Conservation (phyloP, 768 basidiomycete species). For the Leccinum subgranulosum region DNA sequence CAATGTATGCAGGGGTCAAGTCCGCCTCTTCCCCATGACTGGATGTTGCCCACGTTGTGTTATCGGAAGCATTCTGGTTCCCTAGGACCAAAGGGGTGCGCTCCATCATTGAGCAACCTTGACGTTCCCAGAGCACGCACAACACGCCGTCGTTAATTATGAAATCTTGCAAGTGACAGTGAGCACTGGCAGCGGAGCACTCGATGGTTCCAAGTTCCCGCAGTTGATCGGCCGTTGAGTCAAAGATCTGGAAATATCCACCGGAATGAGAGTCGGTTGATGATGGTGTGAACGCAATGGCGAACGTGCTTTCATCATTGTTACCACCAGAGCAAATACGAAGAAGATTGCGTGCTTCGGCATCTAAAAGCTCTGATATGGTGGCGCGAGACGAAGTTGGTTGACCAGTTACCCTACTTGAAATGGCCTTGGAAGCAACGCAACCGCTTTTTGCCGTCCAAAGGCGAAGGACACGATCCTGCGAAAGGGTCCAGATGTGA, state of each 20-base stretch:
- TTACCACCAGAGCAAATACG: constrained; percentile 52
- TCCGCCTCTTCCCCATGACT: constrained; percentile 69
- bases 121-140: constrained; percentile 77
- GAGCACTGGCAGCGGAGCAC: constrained; percentile 56
- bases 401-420: constrained; percentile 34
- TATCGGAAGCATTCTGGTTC: constrained; percentile 27
- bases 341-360: constrained; percentile 61
- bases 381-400: constrained; percentile 28
- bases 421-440: constrained; percentile 58
- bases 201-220: constrained; percentile 56
- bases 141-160: constrained; percentile 51
- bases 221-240: constrained; percentile 54
- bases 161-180: constrained; percentile 79
- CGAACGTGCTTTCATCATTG: constrained; percentile 53
- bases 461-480: constrained; percentile 78
- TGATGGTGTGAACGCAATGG: constrained; percentile 72
- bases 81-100: constrained; percentile 46
- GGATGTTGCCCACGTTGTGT: constrained; percentile 50
- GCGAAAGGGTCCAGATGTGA: constrained; percentile 80
- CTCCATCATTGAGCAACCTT: constrained; percentile 72
- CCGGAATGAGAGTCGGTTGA: constrained; percentile 61
- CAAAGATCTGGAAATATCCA: constrained; percentile 75
- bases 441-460: constrained; percentile 82
- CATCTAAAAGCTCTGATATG: constrained; percentile 52
- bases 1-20: constrained; percentile 83